Conservation (phyloP, 2,329 filamentous ascomycete genomes). For the Mycogone perniciosa region DNA sequence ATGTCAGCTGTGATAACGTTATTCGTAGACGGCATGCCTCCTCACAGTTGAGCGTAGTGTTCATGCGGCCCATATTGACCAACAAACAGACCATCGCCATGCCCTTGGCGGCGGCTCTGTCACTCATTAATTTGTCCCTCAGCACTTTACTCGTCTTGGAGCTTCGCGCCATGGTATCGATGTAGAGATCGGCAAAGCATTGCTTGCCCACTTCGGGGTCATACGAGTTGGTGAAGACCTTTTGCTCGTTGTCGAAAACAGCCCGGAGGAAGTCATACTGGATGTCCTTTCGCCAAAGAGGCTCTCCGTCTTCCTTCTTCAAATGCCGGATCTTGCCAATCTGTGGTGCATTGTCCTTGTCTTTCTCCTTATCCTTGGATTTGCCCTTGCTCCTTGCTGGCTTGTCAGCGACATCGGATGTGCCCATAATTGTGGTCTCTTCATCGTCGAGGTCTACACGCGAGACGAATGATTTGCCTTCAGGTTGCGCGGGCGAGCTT, state of each 20-base stretch:
- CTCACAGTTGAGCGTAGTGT: conserved; percentile 94
- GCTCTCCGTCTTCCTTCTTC: conserved; percentile 84
- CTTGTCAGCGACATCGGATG: conserved; percentile 38
- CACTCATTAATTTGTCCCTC: conserved; percentile 90
- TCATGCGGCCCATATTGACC: conserved; percentile 97
- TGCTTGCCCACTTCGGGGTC: conserved; percentile 60
- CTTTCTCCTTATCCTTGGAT: conserved; percentile 25
- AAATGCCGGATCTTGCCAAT: conserved; percentile 72
- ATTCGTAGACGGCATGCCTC: conserved; percentile 17
- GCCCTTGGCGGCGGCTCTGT: conserved; percentile 84
- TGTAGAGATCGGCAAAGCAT: conserved; percentile 91
- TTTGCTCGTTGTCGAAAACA: conserved; percentile 67
- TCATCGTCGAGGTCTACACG: conserved; percentile 42
- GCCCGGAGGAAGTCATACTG: conserved; percentile 79
- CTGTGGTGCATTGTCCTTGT: conserved; percentile 30
- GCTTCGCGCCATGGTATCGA: conserved; percentile 96
- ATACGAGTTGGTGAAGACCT: conserved; percentile 88
- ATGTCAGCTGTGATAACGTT: background rate
- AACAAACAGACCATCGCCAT: conserved; percentile 99
- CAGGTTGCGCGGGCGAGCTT: conserved; percentile 39
- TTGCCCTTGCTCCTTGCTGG: conserved; percentile 31
- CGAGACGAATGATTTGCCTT: conserved; percentile 42
- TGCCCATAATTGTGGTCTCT: conserved; percentile 36
- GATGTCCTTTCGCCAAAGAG: conserved; percentile 80
- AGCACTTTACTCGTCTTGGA: conserved; percentile 99